A percentile compares a stretch with the other conserved stretches of the same genome.
Conservation (phyloP, 768 basidiomycete genomes). For the Lactarius sanguifluus region DNA sequence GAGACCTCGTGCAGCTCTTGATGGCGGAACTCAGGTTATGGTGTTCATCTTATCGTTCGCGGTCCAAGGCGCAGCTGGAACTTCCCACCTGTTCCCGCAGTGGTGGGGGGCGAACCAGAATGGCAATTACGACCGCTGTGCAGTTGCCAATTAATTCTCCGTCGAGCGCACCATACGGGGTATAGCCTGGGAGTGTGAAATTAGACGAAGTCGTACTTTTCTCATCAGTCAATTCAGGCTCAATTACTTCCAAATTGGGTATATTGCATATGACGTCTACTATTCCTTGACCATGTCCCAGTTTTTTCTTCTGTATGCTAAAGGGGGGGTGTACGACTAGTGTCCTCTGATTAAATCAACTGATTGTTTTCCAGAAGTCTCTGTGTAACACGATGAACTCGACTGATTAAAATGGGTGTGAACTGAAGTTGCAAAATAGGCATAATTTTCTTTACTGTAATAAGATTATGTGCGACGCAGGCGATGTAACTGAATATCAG, state of each 20-base stretch:
- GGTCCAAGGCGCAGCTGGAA: conserved; percentile 49
- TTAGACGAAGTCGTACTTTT: no score
- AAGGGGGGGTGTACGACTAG: no score
- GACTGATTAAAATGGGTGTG: not conserved
- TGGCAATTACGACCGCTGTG: conserved; percentile 40
- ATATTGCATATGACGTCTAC: not conserved
- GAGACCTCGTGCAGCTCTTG: conserved; percentile 34
- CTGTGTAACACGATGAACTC: not conserved
- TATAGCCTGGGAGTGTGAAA: not conserved
- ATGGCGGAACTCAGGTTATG: conserved; percentile 53
- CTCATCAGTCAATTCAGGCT: no score
- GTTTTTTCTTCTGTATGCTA: no score
- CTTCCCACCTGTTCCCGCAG: conserved; percentile 49
- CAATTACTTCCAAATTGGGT: not conserved
- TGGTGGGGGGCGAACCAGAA: conserved; percentile 60
- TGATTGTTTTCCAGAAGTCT: not conserved
- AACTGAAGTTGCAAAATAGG: not conserved
- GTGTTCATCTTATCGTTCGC: conserved; percentile 36
- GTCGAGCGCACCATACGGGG: not conserved
- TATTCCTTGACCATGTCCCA: not conserved
- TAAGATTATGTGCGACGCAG: conserved; percentile 1
- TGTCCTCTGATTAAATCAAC: not conserved
- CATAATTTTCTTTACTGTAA: not conserved
- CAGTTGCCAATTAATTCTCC: not conserved
- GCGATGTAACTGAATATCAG: not conserved